Evolutionary conservation across 371 early-diverging fungal genomes (phyloP).

Genomic region (Sanchytrium tribonematis): DNA sequence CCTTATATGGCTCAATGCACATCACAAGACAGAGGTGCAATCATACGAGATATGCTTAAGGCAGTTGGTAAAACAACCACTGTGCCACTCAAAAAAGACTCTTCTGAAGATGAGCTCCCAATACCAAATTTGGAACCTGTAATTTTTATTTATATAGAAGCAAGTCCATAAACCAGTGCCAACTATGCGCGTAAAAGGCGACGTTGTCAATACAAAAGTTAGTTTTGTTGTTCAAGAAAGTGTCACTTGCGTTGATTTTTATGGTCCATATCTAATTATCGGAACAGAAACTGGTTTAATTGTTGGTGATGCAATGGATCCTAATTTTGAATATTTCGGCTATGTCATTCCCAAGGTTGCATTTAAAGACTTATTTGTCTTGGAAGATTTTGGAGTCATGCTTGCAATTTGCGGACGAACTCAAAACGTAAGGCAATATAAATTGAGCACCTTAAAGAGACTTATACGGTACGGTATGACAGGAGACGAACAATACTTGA

Average conservation of each 20-base stretch:
- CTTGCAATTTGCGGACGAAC: slow-evolving; percentile 24
- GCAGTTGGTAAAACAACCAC: too few species aligned
- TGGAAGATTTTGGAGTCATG: slow-evolving; percentile 22
- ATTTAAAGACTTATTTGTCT: slow-evolving; percentile 20
- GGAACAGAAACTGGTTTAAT: slow-evolving; percentile 20
- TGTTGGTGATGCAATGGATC: slow-evolving; percentile 13
- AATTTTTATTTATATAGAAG: slow-evolving; percentile 1
- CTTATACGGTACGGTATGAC: too few species aligned
- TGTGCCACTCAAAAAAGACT: too few species aligned
- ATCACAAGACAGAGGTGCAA: slow-evolving; percentile 11
- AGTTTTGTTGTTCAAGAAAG: background rate
- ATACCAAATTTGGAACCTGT: too few species aligned
- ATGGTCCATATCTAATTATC: slow-evolving; percentile 14
- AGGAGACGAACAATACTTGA: too few species aligned
- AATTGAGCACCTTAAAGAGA: slow-evolving; percentile 15
- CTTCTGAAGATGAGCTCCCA: too few species aligned
- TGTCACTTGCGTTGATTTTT: slow-evolving; percentile 3
- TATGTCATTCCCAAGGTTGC: slow-evolving; percentile 14
- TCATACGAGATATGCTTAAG: slow-evolving; percentile 18
- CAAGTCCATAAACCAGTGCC: background rate
- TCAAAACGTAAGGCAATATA: slow-evolving; percentile 24
- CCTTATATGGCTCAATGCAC: slow-evolving; percentile 19
- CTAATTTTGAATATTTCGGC: background rate
- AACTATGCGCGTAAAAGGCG: background rate
- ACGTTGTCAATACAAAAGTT: background rate